These are phyloP conservation scores for Orbilia quercus DNA, from an alignment of 2,329 filamentous ascomycete species.

Conservation along the genomic window DNA sequence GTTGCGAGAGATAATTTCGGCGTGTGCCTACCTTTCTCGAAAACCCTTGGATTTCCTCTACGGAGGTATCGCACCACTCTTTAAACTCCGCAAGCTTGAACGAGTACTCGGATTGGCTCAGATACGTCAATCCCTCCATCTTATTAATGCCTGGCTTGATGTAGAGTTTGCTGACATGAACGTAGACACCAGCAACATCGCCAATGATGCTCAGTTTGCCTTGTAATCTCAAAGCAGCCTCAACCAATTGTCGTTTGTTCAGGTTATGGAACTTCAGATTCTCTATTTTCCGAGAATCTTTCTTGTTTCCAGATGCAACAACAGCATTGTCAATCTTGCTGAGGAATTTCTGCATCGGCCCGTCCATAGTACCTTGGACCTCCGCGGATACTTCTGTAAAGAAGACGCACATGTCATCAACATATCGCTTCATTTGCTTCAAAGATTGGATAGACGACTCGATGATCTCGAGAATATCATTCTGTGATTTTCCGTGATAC, in stretches of 20 bases:
- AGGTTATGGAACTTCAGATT: constrained; percentile 17
- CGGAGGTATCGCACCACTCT: constrained; percentile 16
- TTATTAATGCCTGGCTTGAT: constrained; percentile 49
- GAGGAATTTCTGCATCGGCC: constrained; percentile 27
- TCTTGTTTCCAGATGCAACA: constrained; percentile 19
- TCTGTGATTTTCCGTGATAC: neutral
- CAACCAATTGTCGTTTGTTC: constrained; percentile 16
- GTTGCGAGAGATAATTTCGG: neutral
- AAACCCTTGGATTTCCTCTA: constrained; percentile 26
- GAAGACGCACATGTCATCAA: constrained; percentile 36
- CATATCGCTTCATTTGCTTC: constrained; percentile 30
- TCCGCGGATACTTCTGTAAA: constrained; percentile 29
- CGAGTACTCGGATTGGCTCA: constrained; percentile 22
- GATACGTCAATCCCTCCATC: constrained; percentile 35
- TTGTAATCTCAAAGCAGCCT: constrained; percentile 20
- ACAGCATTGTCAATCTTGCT: constrained; percentile 25
- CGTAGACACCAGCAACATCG: constrained; percentile 35
- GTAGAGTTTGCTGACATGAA: constrained; percentile 29
- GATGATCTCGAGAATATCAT: constrained; percentile 22
- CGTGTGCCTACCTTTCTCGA: constrained; percentile 12
- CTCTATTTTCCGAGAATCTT: constrained; percentile 23
- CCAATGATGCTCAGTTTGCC: constrained; percentile 39
- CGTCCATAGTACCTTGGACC: constrained; percentile 24
- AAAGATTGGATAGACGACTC: constrained; percentile 27
- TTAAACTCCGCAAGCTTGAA: constrained; percentile 23